Evolutionary conservation across 2,329 filamentous ascomycete genomes (phyloP).

Genomic region (Nemania sp.): DNA sequence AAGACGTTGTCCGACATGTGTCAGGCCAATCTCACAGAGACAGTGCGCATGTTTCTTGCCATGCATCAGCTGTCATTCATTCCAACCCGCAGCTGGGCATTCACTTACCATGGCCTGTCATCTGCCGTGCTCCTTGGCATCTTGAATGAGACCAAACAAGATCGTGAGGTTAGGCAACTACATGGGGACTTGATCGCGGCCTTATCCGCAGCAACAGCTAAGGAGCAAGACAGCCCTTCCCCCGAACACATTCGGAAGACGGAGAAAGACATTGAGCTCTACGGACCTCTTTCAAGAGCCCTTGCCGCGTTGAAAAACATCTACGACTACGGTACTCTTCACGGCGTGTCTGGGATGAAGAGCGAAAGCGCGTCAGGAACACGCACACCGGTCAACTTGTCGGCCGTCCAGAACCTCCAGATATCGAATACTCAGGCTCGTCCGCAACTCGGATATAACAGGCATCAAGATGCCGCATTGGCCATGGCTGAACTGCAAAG

Average conservation of each 20-base stretch:
- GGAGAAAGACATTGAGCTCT: constrained; percentile 65
- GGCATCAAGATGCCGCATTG: constrained; percentile 65
- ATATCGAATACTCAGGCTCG: constrained; percentile 36
- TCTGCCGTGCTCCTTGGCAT: constrained; percentile 68
- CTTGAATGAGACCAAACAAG: constrained; percentile 64
- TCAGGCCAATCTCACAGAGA: constrained; percentile 66
- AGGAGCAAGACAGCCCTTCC: constrained; percentile 59
- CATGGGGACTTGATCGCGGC: constrained; percentile 68
- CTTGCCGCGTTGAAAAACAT: constrained; percentile 67
- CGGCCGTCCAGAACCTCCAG: constrained; percentile 44
- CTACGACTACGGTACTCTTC: constrained; percentile 66
- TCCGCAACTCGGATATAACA: constrained; percentile 46
- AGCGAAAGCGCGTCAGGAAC: constrained; percentile 53
- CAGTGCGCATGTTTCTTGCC: constrained; percentile 69
- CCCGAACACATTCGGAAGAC: constrained; percentile 58
- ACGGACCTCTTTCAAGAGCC: constrained; percentile 64
- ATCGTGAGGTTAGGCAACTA: constrained; percentile 65
- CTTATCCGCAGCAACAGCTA: constrained; percentile 66
- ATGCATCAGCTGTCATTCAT: constrained; percentile 72
- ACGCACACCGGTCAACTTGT: constrained; percentile 51
- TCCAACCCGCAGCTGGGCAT: constrained; percentile 69
- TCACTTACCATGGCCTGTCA: constrained; percentile 69
- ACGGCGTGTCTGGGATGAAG: constrained; percentile 52
- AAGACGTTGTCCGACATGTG: constrained; percentile 60
- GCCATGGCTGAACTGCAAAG: constrained; percentile 70